Conservation (phyloP, 2,329 filamentous ascomycete species). For the Fusarium lyarnte region DNA sequence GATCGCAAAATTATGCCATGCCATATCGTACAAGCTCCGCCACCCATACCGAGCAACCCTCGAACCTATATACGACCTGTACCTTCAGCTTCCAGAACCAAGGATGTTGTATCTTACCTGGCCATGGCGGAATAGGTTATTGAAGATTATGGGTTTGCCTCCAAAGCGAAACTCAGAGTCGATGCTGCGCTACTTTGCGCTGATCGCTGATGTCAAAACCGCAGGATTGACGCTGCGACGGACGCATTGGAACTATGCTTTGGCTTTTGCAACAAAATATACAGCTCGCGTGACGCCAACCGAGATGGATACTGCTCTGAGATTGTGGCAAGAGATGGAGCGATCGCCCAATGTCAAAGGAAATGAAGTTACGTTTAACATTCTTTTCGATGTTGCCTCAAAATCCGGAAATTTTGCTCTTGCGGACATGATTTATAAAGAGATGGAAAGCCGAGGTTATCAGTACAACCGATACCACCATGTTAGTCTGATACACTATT, state of each 20-base stretch:
- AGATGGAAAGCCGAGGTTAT: conserved; percentile 78
- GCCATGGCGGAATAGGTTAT: conserved; percentile 67
- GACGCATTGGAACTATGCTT: conserved; percentile 84
- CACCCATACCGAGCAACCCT: conserved; percentile 54
- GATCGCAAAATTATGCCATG: conserved; percentile 53
- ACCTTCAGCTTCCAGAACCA: conserved; percentile 61
- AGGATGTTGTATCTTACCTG: conserved; percentile 61
- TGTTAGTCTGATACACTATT: conserved; percentile 83
- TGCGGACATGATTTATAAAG: conserved; percentile 84
- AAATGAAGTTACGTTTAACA: conserved; percentile 88
- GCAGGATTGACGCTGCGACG: conserved; percentile 74
- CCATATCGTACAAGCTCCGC: conserved; percentile 54
- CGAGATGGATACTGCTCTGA: conserved; percentile 70
- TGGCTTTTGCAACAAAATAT: conserved; percentile 81
- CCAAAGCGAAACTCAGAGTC: conserved; percentile 64
- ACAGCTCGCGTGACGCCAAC: conserved; percentile 68
- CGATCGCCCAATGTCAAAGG: conserved; percentile 69
- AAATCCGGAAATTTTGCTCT: conserved; percentile 86
- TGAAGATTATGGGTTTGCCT: conserved; percentile 74
- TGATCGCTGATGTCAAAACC: conserved; percentile 84
- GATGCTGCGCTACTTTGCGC: conserved; percentile 84
- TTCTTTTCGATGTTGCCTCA: conserved; percentile 88
- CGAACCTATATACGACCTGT: conserved; percentile 59
- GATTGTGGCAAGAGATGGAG: conserved; percentile 93
- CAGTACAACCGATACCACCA: conserved; percentile 81